These are phyloP conservation scores for Aspergillus aculeatus DNA, from an alignment of 2,329 filamentous ascomycete genomes.

Conservation along the genomic window DNA sequence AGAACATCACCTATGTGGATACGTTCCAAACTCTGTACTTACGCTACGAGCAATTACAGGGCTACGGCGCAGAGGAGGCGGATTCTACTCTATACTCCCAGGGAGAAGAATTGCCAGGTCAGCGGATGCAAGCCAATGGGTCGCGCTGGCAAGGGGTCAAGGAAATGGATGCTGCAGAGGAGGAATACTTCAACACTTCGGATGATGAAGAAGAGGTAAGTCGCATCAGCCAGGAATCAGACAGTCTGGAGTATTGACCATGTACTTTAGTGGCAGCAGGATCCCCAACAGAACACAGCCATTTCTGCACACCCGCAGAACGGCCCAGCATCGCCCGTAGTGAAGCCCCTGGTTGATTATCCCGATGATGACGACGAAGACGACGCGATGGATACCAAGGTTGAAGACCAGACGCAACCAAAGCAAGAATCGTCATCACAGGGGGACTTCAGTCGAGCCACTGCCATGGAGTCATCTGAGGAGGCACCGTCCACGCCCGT, in stretches of 20 bases:
- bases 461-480: constrained; percentile 27
- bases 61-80: constrained; percentile 58
- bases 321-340: constrained; percentile 57
- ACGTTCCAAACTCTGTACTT: constrained; percentile 76
- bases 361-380: constrained; percentile 87
- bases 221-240: neutral
- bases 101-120: constrained; percentile 58
- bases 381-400: constrained; percentile 59
- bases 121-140: constrained; percentile 53
- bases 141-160: constrained; percentile 69
- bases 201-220: constrained; percentile 74
- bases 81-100: constrained; percentile 69
- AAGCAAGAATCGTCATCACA: constrained; percentile 8
- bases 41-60: constrained; percentile 76
- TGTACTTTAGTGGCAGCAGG: constrained; percentile 32
- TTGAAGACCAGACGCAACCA: constrained; percentile 28
- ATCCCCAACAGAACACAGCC: constrained; percentile 39
- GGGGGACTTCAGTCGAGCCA: constrained; percentile 22
- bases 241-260: neutral
- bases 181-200: constrained; percentile 89
- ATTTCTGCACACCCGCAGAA: constrained; percentile 48
- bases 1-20: constrained; percentile 75
- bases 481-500: constrained; percentile 24
- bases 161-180: constrained; percentile 80
- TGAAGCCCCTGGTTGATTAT: constrained; percentile 85